phyloP scores from a whole-genome alignment of 208 protist genomes.

The Acanthamoeba royreba region DNA sequence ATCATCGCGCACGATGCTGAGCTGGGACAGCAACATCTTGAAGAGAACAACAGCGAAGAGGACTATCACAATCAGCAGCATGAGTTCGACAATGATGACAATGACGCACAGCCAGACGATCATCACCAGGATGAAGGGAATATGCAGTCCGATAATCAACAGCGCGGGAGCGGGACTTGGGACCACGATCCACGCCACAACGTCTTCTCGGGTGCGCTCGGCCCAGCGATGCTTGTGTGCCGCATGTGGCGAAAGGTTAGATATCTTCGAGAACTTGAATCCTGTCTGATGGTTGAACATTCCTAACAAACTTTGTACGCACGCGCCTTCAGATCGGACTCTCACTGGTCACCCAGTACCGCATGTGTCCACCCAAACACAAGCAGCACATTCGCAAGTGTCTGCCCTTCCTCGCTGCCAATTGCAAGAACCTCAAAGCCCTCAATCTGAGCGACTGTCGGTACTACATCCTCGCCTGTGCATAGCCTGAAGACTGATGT shows the following conservation, averaged over 20 bases:
- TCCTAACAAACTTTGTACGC: neutral
- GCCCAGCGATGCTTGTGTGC: neutral
- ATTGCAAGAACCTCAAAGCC: neutral
- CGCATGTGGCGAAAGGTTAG: neutral
- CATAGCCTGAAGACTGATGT: neutral
- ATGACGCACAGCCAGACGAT: no score
- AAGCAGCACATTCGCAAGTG: neutral
- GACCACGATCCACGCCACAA: neutral
- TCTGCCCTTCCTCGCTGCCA: neutral
- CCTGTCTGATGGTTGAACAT: neutral
- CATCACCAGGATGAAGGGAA: no score
- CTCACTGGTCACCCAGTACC: neutral
- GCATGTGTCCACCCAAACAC: neutral
- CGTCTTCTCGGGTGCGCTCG: neutral
- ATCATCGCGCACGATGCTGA: no score
- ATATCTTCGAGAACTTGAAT: neutral
- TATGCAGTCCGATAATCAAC: neutral
- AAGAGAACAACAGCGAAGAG: no score
- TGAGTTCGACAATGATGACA: no score
- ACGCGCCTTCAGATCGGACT: neutral
- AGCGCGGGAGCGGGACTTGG: neutral
- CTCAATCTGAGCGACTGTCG: constrained; percentile 14
- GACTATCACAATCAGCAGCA: no score
- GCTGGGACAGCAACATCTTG: no score
- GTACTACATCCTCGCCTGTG: neutral